phyloP scores from a whole-genome alignment of 176 grass and related monocot genomes.

The Triticum timopheevii region DNA sequence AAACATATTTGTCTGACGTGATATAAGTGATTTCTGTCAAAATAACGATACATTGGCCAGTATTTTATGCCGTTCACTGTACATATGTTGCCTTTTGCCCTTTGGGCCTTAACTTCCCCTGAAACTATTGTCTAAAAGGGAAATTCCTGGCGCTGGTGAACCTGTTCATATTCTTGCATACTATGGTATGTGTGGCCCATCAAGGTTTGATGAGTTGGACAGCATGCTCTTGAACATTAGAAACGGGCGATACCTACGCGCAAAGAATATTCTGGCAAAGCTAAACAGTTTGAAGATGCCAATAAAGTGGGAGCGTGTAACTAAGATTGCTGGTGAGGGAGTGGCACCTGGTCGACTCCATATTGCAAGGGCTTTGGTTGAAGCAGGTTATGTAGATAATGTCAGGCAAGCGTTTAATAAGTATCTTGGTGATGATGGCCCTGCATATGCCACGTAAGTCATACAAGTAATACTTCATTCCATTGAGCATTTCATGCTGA shows the following conservation, averaged over 20 bases:
- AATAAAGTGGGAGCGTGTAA: conserved; percentile 73
- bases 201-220: conserved; percentile 67
- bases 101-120: conserved; percentile 7
- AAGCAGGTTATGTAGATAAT: conserved; percentile 79
- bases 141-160: conserved; percentile 61
- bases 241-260: conserved; percentile 66
- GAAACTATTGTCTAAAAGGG: conserved; percentile 43
- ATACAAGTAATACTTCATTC: background rate
- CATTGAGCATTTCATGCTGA: background rate
- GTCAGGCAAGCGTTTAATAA: conserved; percentile 89
- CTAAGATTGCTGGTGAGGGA: conserved; percentile 85
- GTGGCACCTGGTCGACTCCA: conserved; percentile 86
- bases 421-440: conserved; percentile 77
- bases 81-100: conserved; percentile 17
- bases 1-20: background rate
- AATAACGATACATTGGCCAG: background rate
- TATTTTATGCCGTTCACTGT: background rate
- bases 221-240: conserved; percentile 75
- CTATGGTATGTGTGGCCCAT: conserved; percentile 87
- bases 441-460: conserved; percentile 86
- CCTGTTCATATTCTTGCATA: conserved; percentile 95
- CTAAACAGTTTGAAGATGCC: conserved; percentile 64
- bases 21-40: background rate
- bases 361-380: conserved; percentile 86
- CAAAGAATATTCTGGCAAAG: conserved; percentile 87